Base-by-base conservation (phyloP, 1,284 basidiomycete species). In the Phaffia rhodozyma region DNA sequence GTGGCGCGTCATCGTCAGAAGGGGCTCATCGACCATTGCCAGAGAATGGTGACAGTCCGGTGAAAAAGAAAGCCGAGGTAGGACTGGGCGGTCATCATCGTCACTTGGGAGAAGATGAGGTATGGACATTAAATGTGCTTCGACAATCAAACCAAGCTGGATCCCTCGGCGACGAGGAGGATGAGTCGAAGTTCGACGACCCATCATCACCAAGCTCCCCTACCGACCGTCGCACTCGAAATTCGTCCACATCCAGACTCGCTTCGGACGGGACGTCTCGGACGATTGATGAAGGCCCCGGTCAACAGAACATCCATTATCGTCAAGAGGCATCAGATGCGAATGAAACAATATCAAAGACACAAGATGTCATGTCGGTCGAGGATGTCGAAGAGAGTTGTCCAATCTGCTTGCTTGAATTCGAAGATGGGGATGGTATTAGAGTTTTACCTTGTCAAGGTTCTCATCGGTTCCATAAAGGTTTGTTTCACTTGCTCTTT, bases 321-420 rank as follows among this genome's bases (percentile, higher is more conserved):
- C n/a, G n/a, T 13, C 38, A 11, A n/a, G 2, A 20, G 55, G 48
- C 20, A 30, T n/a, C 29, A 47, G 25, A 53, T 61, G 43, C 27
- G 21, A 38, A 25, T n/a, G 56, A 48, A 32, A 34, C 32, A 34
- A 5, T 9, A 4, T 9, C 32, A 9, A 34, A 34, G 32, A 34
- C 32, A 34, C 29, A n/a, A 18, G 62, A 65, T 4, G 66, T 60
- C 23, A 43, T 55, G 7, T 43, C 23, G 32, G 29, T 38, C 6
- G 56, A 61, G 18, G 67, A 63, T 49, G 66, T 85, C 18, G 82
- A 83, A 50, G 87, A 90, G 73, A 90, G 86, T 29, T 96, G 91
- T 75, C 91, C 92, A 6, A 96, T 96, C 68, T 96, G 92, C 72
- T 86, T 94, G 66, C 79, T 89, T 50, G 91, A 93, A 70, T 96